Percentiles rank a stretch among this genome's conserved stretches.
Conservation (phyloP, 2,329 filamentous ascomycete species). For the Helminthosporium solani region DNA sequence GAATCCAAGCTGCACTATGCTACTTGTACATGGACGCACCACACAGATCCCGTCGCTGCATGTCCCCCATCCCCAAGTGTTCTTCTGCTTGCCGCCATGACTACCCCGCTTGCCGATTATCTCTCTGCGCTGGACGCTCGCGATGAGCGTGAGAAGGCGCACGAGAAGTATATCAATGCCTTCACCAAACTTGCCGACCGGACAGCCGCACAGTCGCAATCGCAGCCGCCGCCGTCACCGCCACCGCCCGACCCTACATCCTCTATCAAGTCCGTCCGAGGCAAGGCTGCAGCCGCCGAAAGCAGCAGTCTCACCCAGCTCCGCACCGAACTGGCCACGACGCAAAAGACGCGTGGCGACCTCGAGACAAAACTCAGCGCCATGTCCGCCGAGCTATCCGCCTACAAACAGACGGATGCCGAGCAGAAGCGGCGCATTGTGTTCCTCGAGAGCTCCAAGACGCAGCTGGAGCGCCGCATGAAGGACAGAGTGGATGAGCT, state of each 20-base stretch:
- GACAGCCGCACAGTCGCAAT: slow-evolving; percentile 35
- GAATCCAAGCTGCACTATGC: slow-evolving; percentile 27
- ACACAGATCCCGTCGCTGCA: slow-evolving; percentile 1
- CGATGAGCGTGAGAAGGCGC: slow-evolving; percentile 67
- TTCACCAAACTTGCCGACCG: slow-evolving; percentile 56
- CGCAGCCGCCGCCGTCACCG: slow-evolving; percentile 20
- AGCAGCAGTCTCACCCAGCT: slow-evolving; percentile 33
- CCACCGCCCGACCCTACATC: slow-evolving; percentile 17
- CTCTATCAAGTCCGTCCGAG: slow-evolving; percentile 24
- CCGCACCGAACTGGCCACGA: slow-evolving; percentile 68
- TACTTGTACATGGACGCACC: too few species aligned
- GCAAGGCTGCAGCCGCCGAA: slow-evolving; percentile 16
- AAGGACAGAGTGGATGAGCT: slow-evolving; percentile 85
- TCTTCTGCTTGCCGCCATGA: slow-evolving; percentile 50
- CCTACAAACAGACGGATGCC: slow-evolving; percentile 60
- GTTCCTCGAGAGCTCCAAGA: slow-evolving; percentile 63
- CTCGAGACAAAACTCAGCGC: slow-evolving; percentile 64
- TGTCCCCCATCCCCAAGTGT: slow-evolving; percentile 2
- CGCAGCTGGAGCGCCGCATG: slow-evolving; percentile 63
- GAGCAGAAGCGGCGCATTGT: slow-evolving; percentile 63
- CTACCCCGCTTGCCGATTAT: slow-evolving; percentile 81
- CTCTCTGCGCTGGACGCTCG: slow-evolving; percentile 69
- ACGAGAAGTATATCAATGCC: slow-evolving; percentile 70
- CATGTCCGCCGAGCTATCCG: slow-evolving; percentile 64
- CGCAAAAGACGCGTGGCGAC: slow-evolving; percentile 70